Evolutionary conservation across 768 basidiomycete genomes (phyloP), one percentile per base, ranked within the genome.

Genomic region (Coprinellus aureogranulatus): DNA sequence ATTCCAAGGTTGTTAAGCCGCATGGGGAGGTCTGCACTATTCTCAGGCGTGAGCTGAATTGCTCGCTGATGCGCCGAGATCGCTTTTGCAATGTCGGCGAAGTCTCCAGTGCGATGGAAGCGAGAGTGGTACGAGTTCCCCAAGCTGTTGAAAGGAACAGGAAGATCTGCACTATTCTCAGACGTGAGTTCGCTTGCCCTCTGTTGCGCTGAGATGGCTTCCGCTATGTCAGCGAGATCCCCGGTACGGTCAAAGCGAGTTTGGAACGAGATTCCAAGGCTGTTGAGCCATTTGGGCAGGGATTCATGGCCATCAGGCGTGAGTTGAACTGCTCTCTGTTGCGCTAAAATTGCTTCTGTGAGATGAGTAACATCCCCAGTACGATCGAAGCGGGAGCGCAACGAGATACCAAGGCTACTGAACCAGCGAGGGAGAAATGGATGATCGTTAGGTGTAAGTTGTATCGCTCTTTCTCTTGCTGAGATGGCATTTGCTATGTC

Each of bases 61-160:
- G 41, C 41, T 44, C 18, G 6, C 41, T 44, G 6, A 5, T 44
- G 41, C 5, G 20, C 20, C 20, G 18, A 44, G 20, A 44, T 44
- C 4, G 41, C 41, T 18, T 44, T n/a, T 8, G 41, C 48, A 28
- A 49, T n/a, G 55, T 71, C 70, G 18, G 62, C 47, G n/a, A 55
- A 52, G 22, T 60, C 52, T 1, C 72, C 69, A 6, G 68, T 61
- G 27, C 54, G 37, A 22, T 66, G 64, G 55, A 66, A 75, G 34
- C 54, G 67, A 40, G 23, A 22, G 18, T 31, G 26, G 30, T 47
- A 50, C 26, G 61, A 64, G 26, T n/a, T 42, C n/a, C 59, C 65
- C 10, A 68, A 28, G 28, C 31, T 49, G 48, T 11, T 28, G 27
- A 28, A 28, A 10, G 16, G 22, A 28, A 30, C 51, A 31, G 59